These are phyloP conservation scores for Stachybotrys echinatus DNA, from an alignment of 2,329 filamentous ascomycete genomes.

Conservation along the genomic window DNA sequence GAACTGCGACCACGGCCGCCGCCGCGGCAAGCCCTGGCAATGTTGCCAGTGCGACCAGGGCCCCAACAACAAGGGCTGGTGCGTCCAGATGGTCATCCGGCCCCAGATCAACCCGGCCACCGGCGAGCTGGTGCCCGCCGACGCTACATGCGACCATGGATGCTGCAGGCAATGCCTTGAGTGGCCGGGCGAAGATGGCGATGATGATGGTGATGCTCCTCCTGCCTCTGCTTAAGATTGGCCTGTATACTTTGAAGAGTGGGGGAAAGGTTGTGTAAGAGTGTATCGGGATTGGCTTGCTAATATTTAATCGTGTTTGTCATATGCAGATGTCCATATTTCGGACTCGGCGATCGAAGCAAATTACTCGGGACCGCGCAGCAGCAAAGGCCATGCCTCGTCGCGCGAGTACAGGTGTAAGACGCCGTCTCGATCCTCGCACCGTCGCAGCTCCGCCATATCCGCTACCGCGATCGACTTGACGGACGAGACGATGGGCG, in stretches of 20 bases:
- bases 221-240: too few species aligned
- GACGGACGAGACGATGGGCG: too few species aligned
- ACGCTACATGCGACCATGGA: conserved; percentile 44
- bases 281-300: too few species aligned
- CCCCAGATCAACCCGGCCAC: conserved; percentile 24
- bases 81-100: conserved; percentile 30
- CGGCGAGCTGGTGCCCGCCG: conserved; percentile 23
- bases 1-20: conserved; percentile 36
- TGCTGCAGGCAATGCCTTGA: conserved; percentile 43
- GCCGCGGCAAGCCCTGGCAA: conserved; percentile 30
- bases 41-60: conserved; percentile 48
- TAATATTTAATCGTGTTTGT: too few species aligned
- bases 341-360: too few species aligned
- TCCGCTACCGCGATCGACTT: not conserved
- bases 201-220: too few species aligned
- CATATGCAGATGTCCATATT: too few species aligned
- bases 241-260: too few species aligned
- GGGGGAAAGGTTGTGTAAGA: too few species aligned
- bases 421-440: not conserved
- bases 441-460: not conserved
- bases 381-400: too few species aligned
- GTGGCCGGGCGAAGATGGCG: too few species aligned
- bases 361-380: too few species aligned
- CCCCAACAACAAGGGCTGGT: conserved; percentile 50
- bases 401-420: not conserved